phyloP scores from a whole-genome alignment of 805 yeast genomes.

The Candida fluviatilis region DNA sequence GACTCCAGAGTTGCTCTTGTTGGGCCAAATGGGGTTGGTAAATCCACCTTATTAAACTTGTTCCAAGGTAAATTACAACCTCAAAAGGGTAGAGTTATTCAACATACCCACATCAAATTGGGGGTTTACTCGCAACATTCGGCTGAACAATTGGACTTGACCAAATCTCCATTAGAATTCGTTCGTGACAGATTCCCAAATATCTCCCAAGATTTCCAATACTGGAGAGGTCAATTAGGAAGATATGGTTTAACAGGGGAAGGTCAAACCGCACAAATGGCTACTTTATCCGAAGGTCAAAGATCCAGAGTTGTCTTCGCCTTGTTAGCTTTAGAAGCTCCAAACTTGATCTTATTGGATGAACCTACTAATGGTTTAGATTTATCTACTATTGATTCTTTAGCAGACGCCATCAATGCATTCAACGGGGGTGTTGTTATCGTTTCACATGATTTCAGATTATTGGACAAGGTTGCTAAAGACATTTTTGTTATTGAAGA shows the following conservation, averaged over 20 bases:
- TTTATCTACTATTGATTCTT: constrained; percentile 95
- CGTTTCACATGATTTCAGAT: constrained; percentile 98
- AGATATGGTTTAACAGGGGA: constrained; percentile 98
- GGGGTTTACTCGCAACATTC: constrained; percentile 99
- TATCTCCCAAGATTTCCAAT: constrained; percentile 96
- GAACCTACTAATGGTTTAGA: constrained; percentile 99
- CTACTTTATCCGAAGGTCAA: constrained; percentile 97
- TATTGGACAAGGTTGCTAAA: constrained; percentile 94
- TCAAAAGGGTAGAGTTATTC: constrained; percentile 91
- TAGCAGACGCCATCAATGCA: constrained; percentile 91
- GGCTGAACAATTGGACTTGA: constrained; percentile 94
- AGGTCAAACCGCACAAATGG: constrained; percentile 98
- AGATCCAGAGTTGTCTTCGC: constrained; percentile 99
- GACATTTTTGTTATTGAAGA: constrained; percentile 95
- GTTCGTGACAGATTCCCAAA: constrained; percentile 90
- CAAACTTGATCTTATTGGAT: constrained; percentile 91
- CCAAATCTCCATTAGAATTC: constrained; percentile 93
- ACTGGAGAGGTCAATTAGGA: constrained; percentile 97
- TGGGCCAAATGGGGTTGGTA: constrained; percentile 99
- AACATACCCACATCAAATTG: constrained; percentile 95
- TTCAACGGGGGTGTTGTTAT: constrained; percentile 98
- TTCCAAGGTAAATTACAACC: constrained; percentile 94
- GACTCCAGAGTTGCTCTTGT: constrained; percentile 97
- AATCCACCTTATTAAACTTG: constrained; percentile 89
- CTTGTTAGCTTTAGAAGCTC: constrained; percentile 87